phyloP scores from a whole-genome alignment of 495 filamentous ascomycete species.

The Daldinia caldariorum region DNA sequence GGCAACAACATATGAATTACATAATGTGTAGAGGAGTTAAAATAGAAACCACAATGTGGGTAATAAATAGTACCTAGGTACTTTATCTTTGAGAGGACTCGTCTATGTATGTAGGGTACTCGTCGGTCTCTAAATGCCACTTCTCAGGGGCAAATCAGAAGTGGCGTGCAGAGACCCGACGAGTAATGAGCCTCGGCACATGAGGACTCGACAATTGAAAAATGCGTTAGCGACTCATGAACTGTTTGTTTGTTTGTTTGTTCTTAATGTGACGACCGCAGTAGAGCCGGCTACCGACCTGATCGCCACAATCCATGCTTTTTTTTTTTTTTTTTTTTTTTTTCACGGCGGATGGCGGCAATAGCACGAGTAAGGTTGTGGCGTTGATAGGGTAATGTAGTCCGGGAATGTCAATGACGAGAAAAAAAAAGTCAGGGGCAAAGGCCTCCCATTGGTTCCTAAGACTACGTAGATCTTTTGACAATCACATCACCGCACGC shows the following conservation, averaged over 20 bases:
- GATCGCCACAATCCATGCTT: no score
- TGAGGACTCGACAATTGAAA: background rate
- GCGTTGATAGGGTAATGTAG: background rate
- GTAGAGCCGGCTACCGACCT: constrained; percentile 15
- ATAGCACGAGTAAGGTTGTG: background rate
- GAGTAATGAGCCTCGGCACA: no score
- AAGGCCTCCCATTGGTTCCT: constrained; percentile 23
- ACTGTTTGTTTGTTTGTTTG: background rate
- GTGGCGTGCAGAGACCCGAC: no score
- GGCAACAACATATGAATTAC: background rate
- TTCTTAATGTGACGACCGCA: constrained; percentile 15
- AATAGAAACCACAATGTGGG: constrained; percentile 19
- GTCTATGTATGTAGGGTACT: no score
- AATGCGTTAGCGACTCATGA: background rate
- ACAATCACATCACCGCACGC: constrained; percentile 33
- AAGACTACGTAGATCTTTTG: constrained; percentile 26
- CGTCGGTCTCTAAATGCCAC: no score
- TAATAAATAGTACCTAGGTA: background rate
- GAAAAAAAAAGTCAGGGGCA: constrained; percentile 22
- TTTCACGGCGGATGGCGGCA: constrained; percentile 10
- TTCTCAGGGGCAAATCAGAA: no score
- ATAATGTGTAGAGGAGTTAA: background rate
- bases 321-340: no score
- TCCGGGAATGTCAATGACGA: constrained; percentile 6
- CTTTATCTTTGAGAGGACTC: no score